phyloP scores from a whole-genome alignment of 129 eudicot genomes.

The Helianthus tuberosus region DNA sequence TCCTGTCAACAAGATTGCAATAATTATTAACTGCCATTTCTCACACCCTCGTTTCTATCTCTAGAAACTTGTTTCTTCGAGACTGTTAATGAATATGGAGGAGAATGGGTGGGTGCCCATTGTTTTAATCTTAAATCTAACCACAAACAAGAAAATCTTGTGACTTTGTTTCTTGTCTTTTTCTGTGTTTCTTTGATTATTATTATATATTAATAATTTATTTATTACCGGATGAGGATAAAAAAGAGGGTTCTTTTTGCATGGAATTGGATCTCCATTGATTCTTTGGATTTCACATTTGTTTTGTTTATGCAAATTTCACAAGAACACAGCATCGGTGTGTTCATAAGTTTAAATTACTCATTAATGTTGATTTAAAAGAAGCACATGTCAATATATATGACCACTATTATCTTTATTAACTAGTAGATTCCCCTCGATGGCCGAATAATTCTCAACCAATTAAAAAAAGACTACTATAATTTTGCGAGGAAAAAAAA shows the following conservation, averaged over 20 bases:
- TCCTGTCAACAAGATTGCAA: constrained; percentile 17
- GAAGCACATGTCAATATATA: no score
- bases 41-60: constrained; percentile 4
- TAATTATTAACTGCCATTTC: not conserved
- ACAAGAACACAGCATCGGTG: no score
- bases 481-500: no score
- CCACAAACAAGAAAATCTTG: constrained; percentile 14
- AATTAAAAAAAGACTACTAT: no score
- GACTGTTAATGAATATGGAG: not conserved
- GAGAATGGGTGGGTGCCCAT: constrained; percentile 5
- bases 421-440: no score
- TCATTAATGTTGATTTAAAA: no score
- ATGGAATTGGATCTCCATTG: constrained; percentile 27
- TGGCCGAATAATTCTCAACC: no score
- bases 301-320: not conserved
- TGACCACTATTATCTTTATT: no score
- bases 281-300: constrained; percentile 18
- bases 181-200: not conserved
- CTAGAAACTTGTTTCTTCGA: not conserved
- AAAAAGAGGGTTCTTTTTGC: constrained; percentile 28
- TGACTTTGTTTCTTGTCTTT: constrained; percentile 24
- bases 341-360: not conserved
- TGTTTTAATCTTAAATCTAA: constrained; percentile 17
- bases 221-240: constrained; percentile 18
- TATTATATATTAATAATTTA: not conserved